Evolutionary conservation across 225 moss, liverwort and hornwort genomes (phyloP), one percentile per base, ranked within the genome.

Genomic region (Anthoceros angustus): DNA sequence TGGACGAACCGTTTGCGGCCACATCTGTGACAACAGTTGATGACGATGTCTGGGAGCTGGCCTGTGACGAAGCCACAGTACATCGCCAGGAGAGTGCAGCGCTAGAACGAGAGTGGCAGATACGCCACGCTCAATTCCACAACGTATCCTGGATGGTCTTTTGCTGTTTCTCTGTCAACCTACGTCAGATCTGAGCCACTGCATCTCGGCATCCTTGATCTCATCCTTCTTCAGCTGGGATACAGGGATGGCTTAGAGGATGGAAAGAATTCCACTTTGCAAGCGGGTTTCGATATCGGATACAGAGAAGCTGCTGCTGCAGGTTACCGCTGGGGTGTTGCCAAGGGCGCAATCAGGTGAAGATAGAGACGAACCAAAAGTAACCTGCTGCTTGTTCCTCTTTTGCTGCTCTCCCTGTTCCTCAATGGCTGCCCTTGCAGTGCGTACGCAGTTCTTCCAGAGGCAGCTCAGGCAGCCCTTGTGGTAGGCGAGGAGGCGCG

Each of bases 161-260:
- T 38, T 9, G 12, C 39, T 66, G 15, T 39, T 39, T 38, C 41
- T 66, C 41, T 2, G 32, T 32, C 4, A 32, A 4, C 41, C 12
- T 38, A n/a, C 25, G 49, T 43, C n/a, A 26, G 38, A 24, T 20
- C 5, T 24, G 26, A 14, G 25, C 62, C 24, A 67, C 21, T 46
- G 21, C 25, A 32, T 61, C 70, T 11, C 48, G 63, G 42, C 14
- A 42, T 39, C 72, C 79, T 81, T 81, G 68, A 85, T 69, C 46
- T 38, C 9, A 23, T 60, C 50, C 24, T 67, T 32, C 32, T 32
- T 1, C 32, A 86, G 83, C 73, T 98, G 20, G 95, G 95, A 9
- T 98, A 92, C 69, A 82, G 95, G 75, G 89, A 98, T 49, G 95
- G 95, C 1, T 80, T 98, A 45, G 86, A 77, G 65, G 86, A 76